phyloP scores from a whole-genome alignment of 805 yeast genomes.

The Wickerhamiella dianesei region DNA sequence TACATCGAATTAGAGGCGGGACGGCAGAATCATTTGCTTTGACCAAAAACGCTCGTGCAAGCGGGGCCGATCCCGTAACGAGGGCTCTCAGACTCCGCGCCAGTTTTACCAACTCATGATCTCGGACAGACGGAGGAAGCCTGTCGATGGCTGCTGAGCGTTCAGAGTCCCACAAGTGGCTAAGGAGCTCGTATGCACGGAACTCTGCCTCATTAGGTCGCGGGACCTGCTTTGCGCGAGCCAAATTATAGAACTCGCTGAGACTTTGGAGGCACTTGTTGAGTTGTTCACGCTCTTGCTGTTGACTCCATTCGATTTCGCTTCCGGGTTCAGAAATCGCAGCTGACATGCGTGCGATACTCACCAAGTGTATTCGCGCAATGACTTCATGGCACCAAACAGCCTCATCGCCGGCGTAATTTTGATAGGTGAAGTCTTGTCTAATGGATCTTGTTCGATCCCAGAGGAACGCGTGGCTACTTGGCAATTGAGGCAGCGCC shows the following conservation, averaged over 20 bases:
- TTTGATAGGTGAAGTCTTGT: slow-evolving; percentile 93
- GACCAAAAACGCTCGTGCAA: slow-evolving; percentile 45
- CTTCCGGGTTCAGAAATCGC: slow-evolving; percentile 25
- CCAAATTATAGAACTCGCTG: slow-evolving; percentile 57
- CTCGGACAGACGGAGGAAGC: slow-evolving; percentile 44
- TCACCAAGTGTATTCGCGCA: slow-evolving; percentile 72
- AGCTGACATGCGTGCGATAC: slow-evolving; percentile 77
- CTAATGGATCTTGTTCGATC: slow-evolving; percentile 93
- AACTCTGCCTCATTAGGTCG: slow-evolving; percentile 82
- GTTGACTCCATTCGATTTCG: slow-evolving; percentile 74
- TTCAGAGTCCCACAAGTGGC: slow-evolving; percentile 75
- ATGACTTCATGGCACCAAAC: slow-evolving; percentile 84
- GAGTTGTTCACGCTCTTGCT: slow-evolving; percentile 90
- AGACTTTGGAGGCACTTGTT: slow-evolving; percentile 82
- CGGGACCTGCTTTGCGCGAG: slow-evolving; percentile 34
- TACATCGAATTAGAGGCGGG: slow-evolving; percentile 58
- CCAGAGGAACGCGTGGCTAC: slow-evolving; percentile 85
- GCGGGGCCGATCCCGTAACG: slow-evolving; percentile 40
- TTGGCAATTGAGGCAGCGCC: slow-evolving; percentile 56
- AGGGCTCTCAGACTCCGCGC: slow-evolving; percentile 60
- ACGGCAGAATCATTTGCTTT: slow-evolving; percentile 35
- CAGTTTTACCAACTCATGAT: slow-evolving; percentile 45
- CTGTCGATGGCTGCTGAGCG: slow-evolving; percentile 61
- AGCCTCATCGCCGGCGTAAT: slow-evolving; percentile 86
- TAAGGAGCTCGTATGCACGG: slow-evolving; percentile 69